These are phyloP conservation scores for Pythium aphanidermatum DNA, from an alignment of 352 stramenopile genomes.

Conservation along the genomic window DNA sequence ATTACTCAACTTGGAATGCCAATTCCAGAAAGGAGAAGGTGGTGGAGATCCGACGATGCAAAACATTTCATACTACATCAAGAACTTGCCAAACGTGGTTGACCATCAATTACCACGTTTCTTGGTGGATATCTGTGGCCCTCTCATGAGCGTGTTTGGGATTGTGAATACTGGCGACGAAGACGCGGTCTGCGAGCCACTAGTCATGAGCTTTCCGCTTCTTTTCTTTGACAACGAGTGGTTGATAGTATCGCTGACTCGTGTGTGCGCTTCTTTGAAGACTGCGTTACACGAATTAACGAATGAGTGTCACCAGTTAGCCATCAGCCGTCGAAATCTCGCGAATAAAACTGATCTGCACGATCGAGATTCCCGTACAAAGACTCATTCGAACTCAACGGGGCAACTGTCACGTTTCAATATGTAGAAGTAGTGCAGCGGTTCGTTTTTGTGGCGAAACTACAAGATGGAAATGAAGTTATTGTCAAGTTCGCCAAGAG, in stretches of 20 bases:
- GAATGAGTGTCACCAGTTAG: constrained; percentile 7
- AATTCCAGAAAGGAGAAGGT: constrained; percentile 18
- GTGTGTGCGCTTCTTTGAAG: constrained; percentile 19
- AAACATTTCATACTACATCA: constrained; percentile 21
- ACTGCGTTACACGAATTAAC: constrained; percentile 12
- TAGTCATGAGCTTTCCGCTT: constrained; percentile 20
- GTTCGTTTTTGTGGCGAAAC: constrained; percentile 16
- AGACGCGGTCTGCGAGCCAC: constrained; percentile 20
- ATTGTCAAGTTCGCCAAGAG: constrained; percentile 21
- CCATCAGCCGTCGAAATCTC: constrained; percentile 5
- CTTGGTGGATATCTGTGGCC: constrained; percentile 21
- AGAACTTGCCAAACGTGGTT: constrained; percentile 15
- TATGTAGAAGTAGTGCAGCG: constrained; percentile 18
- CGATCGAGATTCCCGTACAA: constrained; percentile 23
- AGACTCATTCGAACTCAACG: constrained; percentile 14
- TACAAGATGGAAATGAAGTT: constrained; percentile 9
- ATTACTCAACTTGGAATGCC: constrained; percentile 19
- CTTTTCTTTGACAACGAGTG: constrained; percentile 18
- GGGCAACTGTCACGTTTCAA: constrained; percentile 6
- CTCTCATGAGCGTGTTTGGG: constrained; percentile 19
- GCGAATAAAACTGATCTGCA: constrained; percentile 3
- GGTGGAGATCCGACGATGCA: constrained; percentile 20
- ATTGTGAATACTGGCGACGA: constrained; percentile 18
- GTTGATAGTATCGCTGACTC: too few species aligned
- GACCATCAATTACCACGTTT: constrained; percentile 21